These are phyloP conservation scores for Solanum megistacrolobum DNA, from an alignment of 257 asterid species.

Conservation along the genomic window DNA sequence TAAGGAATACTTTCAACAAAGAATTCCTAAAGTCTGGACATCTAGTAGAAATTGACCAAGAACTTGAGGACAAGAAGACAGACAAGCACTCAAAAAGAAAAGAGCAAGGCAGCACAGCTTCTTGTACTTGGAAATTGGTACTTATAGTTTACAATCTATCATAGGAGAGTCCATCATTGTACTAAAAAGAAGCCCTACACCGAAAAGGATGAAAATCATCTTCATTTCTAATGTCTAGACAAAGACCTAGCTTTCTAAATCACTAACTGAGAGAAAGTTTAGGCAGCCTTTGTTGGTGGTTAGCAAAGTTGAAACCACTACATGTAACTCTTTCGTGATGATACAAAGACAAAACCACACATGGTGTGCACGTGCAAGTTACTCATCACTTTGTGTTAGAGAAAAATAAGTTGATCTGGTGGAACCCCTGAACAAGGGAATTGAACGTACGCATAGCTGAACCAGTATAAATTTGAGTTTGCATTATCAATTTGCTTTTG, in stretches of 20 bases:
- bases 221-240: background rate
- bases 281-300: background rate
- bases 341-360: background rate
- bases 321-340: background rate
- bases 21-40: background rate
- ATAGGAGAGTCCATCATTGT: background rate
- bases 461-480: background rate
- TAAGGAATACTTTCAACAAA: background rate
- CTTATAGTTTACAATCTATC: background rate
- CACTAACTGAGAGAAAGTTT: background rate
- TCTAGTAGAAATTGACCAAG: background rate
- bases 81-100: background rate
- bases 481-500: background rate
- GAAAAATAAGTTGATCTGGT: background rate
- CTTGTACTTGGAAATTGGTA: background rate
- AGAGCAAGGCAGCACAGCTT: background rate
- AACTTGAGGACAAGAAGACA: background rate
- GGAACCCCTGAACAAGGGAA: background rate
- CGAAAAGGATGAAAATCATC: background rate
- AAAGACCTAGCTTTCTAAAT: background rate
- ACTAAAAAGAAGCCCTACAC: background rate
- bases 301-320: background rate
- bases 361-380: background rate
- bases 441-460: background rate
- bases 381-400: background rate